Evolutionary conservation across 108 stramenopile species (phyloP), one percentile per base, ranked within the genome.

Genomic region (Hondaea fermentalgiana): DNA sequence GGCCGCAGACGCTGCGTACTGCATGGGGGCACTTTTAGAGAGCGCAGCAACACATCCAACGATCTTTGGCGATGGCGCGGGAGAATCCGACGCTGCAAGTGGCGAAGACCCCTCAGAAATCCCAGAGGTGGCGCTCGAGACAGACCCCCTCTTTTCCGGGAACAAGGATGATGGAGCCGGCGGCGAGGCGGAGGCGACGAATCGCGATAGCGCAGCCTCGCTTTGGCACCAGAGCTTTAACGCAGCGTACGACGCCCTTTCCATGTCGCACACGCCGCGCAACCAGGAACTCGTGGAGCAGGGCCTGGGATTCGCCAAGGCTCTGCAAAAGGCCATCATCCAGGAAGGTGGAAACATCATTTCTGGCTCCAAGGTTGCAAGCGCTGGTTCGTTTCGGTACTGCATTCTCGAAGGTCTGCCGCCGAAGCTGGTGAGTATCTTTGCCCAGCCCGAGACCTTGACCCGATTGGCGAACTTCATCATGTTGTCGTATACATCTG

Each of bases 381-480:
- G 76, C 51, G 76, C 76, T 21, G 76, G 76, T 6, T 47, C 45
- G 6, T 83, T 83, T 83, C 6, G 76, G 16, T 83, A 53, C 51
- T 83, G 76, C 51, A 53, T 83, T 35, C 76, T 83, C 23, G 76
- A 83, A 47, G 76, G 76, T 6, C 3, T 83, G 6, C 49, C 76
- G 51, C 76, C 76, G 14, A 83, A 83, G 76, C 76, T 83, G 76
- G 76, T 83, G 76, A 83, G 76, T 23, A 53, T 83, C 25, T 83
- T 83, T 53, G 19, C 76, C 76, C 76, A 83, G 76, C 76, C 76
- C 28, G 49, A 83, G 45, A 83, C 51, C n/a, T 45, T 83, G 19
- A 43, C 49, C 10, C 76, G 76, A 12, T 3, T 83, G 19, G 76
- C 76, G 1, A 83, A 8, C 12, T 83, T 83, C 4, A 23, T 83